phyloP scores from a whole-genome alignment of 1,284 basidiomycete species.

The Cerioporus squamosus region DNA sequence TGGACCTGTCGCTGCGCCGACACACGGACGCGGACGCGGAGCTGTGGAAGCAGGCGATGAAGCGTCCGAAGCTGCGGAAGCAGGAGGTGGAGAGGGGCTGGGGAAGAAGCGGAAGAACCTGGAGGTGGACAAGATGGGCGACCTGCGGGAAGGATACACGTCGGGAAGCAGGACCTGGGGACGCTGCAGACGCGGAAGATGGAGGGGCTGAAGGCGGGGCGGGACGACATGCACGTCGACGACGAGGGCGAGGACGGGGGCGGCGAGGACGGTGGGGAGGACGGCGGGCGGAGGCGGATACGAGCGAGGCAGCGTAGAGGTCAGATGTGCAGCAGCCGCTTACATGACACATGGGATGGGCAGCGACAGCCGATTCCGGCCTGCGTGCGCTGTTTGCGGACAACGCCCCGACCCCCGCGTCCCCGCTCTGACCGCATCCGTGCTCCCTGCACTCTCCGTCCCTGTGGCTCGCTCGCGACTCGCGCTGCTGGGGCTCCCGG shows the following conservation, averaged over 20 bases:
- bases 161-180: conserved; percentile 88
- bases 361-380: too few relatives aligned
- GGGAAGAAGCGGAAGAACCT: conserved; percentile 94
- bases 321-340: background rate
- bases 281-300: conserved; percentile 17
- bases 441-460: too few relatives aligned
- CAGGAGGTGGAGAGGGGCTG: conserved; percentile 83
- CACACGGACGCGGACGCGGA: conserved; percentile 79
- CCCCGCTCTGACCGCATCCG: too few relatives aligned
- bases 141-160: conserved; percentile 88
- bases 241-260: conserved; percentile 33
- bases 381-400: background rate
- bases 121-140: conserved; percentile 98
- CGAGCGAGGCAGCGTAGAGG: conserved; percentile 16
- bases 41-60: conserved; percentile 81
- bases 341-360: background rate
- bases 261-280: conserved; percentile 21
- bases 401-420: background rate
- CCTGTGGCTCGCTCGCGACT: too few relatives aligned
- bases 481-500: too few relatives aligned
- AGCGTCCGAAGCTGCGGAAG: conserved; percentile 86
- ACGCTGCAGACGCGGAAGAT: conserved; percentile 91
- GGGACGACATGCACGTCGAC: conserved; percentile 36
- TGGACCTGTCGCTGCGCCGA: conserved; percentile 85
- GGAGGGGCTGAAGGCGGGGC: conserved; percentile 78